Evolutionary conservation across 495 filamentous ascomycete species (phyloP).

Genomic region (Thermochaetoides thermophila): DNA sequence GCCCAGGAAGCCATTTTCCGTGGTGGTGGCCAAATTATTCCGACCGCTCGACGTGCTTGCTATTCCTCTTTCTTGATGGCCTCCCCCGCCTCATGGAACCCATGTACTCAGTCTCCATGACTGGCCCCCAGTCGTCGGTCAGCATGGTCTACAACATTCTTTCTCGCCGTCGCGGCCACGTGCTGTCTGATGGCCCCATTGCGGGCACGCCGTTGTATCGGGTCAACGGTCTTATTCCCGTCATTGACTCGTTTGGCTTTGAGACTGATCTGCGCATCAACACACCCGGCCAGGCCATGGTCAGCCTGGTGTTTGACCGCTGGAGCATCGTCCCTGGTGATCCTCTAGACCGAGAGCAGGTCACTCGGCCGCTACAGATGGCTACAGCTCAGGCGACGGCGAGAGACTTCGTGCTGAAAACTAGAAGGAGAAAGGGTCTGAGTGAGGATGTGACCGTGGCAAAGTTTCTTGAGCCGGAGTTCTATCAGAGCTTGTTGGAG

Average conservation of each 20-base stretch:
- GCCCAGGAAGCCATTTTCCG: slow-evolving; percentile 83
- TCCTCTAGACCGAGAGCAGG: slow-evolving; percentile 75
- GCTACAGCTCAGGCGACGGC: slow-evolving; percentile 76
- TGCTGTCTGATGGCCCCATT: slow-evolving; percentile 82
- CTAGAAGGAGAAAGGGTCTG: slow-evolving; percentile 77
- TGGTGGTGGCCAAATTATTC: slow-evolving; percentile 94
- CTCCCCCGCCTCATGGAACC: slow-evolving; percentile 89
- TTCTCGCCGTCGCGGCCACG: slow-evolving; percentile 76
- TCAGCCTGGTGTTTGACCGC: slow-evolving; percentile 86
- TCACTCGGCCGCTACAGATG: slow-evolving; percentile 71
- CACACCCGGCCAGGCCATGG: slow-evolving; percentile 80
- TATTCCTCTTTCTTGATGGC: slow-evolving; percentile 96
- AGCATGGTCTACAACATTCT: slow-evolving; percentile 82
- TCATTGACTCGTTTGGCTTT: slow-evolving; percentile 94
- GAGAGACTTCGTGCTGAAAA: slow-evolving; percentile 93
- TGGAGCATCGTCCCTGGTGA: slow-evolving; percentile 95
- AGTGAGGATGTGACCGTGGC: slow-evolving; percentile 91
- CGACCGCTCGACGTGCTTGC: slow-evolving; percentile 76
- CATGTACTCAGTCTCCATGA: slow-evolving; percentile 82
- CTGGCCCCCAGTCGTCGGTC: slow-evolving; percentile 81
- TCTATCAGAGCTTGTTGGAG: slow-evolving; percentile 77
- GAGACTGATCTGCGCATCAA: slow-evolving; percentile 94
- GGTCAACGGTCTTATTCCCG: slow-evolving; percentile 78
- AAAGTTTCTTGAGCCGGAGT: slow-evolving; percentile 89
- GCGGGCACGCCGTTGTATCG: slow-evolving; percentile 91